A percentile compares a stretch with the other conserved stretches of the same genome.
These are phyloP conservation scores for Amanita rimosa DNA, from an alignment of 768 basidiomycete species.

Conservation along the genomic window DNA sequence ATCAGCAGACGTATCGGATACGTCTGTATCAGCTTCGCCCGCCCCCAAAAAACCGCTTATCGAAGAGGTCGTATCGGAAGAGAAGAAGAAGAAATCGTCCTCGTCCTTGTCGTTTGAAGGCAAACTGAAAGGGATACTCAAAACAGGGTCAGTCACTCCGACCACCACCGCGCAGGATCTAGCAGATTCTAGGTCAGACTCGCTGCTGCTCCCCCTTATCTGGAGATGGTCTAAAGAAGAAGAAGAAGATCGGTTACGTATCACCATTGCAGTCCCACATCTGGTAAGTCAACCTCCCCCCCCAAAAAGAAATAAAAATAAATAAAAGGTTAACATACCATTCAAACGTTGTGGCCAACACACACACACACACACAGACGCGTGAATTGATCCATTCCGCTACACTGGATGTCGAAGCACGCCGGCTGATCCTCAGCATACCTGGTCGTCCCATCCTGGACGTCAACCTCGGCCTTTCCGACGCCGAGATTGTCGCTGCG, in stretches of 20 bases:
- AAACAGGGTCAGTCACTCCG: slow-evolving; percentile 14
- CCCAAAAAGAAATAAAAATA: too few species aligned
- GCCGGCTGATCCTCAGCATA: slow-evolving; percentile 41
- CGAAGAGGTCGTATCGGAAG: too few species aligned
- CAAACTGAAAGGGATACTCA: slow-evolving; percentile 32
- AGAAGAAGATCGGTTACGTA: slow-evolving; percentile 26
- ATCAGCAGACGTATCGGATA: neutral
- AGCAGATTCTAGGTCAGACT: neutral
- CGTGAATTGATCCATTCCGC: slow-evolving; percentile 30
- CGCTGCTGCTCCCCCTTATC: slow-evolving; percentile 6
- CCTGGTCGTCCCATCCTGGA: slow-evolving; percentile 41
- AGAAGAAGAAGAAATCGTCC: slow-evolving; percentile 3
- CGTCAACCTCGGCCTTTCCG: slow-evolving; percentile 43
- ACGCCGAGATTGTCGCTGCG: slow-evolving; percentile 36
- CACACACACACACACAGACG: too few species aligned
- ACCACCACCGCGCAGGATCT: neutral
- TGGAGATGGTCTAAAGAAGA: slow-evolving; percentile 46
- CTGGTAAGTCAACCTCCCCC: slow-evolving; percentile 46
- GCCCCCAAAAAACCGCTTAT: slow-evolving; percentile 28
- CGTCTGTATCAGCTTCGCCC: neutral
- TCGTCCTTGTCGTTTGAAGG: slow-evolving; percentile 6
- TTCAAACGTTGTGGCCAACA: too few species aligned
- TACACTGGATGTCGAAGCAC: slow-evolving; percentile 55
- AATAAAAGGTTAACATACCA: too few species aligned
- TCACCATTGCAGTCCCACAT: slow-evolving; percentile 42